Evolutionary conservation across 257 asterid genomes (phyloP), one percentile per base, ranked within the genome.

Genomic region (Prunella vulgaris): DNA sequence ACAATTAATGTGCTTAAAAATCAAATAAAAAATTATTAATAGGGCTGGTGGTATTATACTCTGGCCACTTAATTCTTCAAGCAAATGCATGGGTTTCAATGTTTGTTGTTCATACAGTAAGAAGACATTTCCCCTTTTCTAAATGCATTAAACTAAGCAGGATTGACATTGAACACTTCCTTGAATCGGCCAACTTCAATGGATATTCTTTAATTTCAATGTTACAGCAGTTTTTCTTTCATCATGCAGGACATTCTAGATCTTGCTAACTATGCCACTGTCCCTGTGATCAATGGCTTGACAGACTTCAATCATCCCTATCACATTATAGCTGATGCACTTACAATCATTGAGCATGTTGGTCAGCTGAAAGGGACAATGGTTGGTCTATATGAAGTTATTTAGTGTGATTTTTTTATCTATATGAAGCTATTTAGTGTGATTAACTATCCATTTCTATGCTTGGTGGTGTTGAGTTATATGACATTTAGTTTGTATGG

Each of bases 281-380:
- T 89, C 48, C 96, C 97, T 12, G 97, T 93, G 69, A 82, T 93
- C 78, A 93, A 93, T 73, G 99, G 99, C 64, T 79, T 93, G 81
- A 88, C 97, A 7, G 96, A 93, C 81, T 90, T 66, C 76, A 93
- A 93, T 80, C 99, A 93, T 82, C 99, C 99, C 42, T 86, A 92
- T 75, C 99, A 93, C 86, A 90, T 93, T 51, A 93, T 93, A 96
- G 99, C 99, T 35, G 99, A 93, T 84, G 99, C 95, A 28, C 93
- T 90, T 72, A 93, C 99, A 2, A 90, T 93, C 13, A 90, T 93
- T 40, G 99, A 93, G 69, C 95, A 93, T 70, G 48, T 87, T 64
- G 99, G 99, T 71, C 91, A 66, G 46, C 80, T 90, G 64, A 96
- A 93, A 83, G 95, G 99, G 37, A 85, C 93, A 51, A 93, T 90